Conservation (phyloP, 768 basidiomycete species). For the Lentinula detonsa region DNA sequence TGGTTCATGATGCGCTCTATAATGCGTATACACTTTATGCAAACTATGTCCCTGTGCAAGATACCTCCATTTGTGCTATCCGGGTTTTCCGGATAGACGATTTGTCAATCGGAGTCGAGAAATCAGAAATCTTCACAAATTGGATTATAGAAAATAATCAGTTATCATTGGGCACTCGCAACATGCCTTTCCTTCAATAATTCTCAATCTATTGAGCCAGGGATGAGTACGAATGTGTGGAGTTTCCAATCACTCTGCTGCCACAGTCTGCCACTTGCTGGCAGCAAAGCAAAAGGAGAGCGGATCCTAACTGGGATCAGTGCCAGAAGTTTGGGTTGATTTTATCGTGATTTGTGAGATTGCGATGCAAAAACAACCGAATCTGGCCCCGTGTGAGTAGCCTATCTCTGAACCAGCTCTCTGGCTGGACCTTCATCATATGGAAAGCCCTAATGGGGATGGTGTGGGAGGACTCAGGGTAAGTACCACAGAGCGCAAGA, state of each 20-base stretch:
- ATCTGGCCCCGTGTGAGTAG: background rate
- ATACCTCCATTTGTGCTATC: background rate
- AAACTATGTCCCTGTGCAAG: background rate
- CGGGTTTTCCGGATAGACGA: background rate
- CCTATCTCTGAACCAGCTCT: background rate
- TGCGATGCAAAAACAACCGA: background rate
- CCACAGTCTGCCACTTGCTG: background rate
- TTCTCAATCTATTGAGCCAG: too few relatives aligned
- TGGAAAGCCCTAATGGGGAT: background rate
- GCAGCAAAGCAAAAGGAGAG: background rate
- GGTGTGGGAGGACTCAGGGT: background rate
- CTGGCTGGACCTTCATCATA: background rate
- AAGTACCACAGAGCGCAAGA: too few relatives aligned
- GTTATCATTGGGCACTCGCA: background rate
- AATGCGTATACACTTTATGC: background rate
- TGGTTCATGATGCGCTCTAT: background rate
- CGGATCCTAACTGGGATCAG: background rate
- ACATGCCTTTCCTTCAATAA: too few relatives aligned
- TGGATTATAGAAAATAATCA: background rate
- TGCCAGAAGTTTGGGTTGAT: background rate
- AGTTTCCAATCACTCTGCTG: too few relatives aligned
- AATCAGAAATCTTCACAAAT: background rate
- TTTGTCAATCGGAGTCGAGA: background rate
- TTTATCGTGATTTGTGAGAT: constrained; percentile 1
- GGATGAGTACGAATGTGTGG: too few relatives aligned